Evolutionary conservation across 345 rosid species (phyloP).

Genomic region (Eucalyptus caleyi): DNA sequence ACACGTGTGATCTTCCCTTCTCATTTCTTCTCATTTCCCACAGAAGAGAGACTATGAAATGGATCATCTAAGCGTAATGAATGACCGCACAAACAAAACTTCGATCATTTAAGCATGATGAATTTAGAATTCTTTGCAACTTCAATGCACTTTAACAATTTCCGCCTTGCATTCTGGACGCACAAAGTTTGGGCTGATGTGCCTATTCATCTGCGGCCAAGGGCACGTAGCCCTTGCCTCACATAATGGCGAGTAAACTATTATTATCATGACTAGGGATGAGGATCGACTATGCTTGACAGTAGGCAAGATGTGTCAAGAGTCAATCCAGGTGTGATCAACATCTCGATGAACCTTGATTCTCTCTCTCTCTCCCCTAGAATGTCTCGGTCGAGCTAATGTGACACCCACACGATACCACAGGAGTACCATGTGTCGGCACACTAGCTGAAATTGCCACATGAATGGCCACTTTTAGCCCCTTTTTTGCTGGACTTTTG

Average conservation of each 20-base stretch:
- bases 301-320: neutral
- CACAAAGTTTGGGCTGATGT: neutral
- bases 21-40: neutral
- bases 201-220: neutral
- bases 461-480: neutral
- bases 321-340: neutral
- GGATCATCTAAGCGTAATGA: neutral
- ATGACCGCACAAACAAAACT: neutral
- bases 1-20: neutral
- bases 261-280: neutral
- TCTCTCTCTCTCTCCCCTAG: neutral
- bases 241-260: neutral
- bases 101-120: neutral
- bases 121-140: neutral
- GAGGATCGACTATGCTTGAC: neutral
- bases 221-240: neutral
- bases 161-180: fast-evolving
- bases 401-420: neutral
- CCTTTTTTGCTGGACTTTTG: neutral
- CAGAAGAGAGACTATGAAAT: neutral
- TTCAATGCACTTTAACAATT: neutral
- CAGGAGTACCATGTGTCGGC: neutral
- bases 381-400: neutral
- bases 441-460: neutral
- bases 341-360: neutral